Evolutionary conservation across 1,284 basidiomycete species (phyloP), one percentile per base, ranked within the genome.

Genomic region (Leccinum pallidistipes): DNA sequence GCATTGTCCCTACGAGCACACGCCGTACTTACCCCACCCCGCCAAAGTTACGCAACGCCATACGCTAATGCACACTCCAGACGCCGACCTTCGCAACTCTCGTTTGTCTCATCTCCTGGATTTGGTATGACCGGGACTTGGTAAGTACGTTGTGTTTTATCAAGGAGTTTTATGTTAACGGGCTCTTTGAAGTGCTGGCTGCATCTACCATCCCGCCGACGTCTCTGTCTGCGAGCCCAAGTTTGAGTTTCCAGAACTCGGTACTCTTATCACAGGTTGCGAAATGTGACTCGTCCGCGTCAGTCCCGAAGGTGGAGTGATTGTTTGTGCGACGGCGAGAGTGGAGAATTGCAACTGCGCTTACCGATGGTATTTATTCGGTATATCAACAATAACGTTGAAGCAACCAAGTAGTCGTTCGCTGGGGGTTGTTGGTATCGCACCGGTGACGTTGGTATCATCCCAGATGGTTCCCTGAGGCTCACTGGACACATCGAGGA

Each of bases 91-190:
- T 62, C 51, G 8, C 43, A 54, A 68, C 68, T 51, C 36, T 65
- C 65, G 1, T 60, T 74, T 55, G 67, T 66, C 18, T 69, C 79
- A 12, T 66, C 77, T 24, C 69, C 73, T 29, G 78, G 78, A 5
- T 79, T 78, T 34, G 78, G 78, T 49, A 80, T 80, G 78, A 80
- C 72, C 0, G 78, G 80, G 64, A 79, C 78, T 45, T 70, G 69
- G 65, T 69, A 27, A 51, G 69, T 52, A 12, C 9, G 1, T 5
- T 12, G 6, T 29, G 9, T 24, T 45, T 21, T 21, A 12, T 29
- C 3, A 12, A 31, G 0, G 16, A 0, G 6, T 38, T 5, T 49
- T 1, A 9, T 43, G 9, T n/a, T 58, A 16, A 69, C 16, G 1
- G 6, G 1, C 36, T 45, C 6, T 18, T 1, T 51, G 1, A 27